These are phyloP conservation scores for Mycena metata DNA, from an alignment of 768 basidiomycete genomes.

Conservation along the genomic window DNA sequence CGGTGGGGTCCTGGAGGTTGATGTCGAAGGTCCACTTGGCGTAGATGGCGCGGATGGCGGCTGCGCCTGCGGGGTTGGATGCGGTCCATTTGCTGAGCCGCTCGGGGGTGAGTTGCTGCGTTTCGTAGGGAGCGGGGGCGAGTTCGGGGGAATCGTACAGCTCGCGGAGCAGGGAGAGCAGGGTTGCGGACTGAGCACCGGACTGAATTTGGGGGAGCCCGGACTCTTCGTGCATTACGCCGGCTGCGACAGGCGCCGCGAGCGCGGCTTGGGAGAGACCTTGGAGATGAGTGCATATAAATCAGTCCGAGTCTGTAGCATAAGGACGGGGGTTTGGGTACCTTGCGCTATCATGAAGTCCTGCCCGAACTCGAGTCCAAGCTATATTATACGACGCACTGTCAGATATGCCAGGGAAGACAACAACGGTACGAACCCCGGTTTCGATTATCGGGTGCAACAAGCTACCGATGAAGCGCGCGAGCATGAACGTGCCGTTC, in stretches of 20 bases:
- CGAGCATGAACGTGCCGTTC: conserved; percentile 49
- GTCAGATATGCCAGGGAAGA: background rate
- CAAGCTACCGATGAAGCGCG: conserved; percentile 16
- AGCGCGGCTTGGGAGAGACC: conserved; percentile 16
- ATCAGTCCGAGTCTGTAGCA: background rate
- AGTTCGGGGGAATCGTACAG: conserved; percentile 12
- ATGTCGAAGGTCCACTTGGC: conserved; percentile 21
- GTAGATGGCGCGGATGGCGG: conserved; percentile 15
- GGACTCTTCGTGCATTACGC: conserved; percentile 1
- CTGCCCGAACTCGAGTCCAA: conserved; percentile 25
- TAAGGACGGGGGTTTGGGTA: background rate
- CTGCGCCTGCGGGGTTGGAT: background rate
- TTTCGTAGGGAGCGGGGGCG: background rate
- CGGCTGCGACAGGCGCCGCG: background rate
- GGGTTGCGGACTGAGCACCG: background rate
- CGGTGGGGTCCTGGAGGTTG: too few relatives aligned
- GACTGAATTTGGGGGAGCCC: conserved; percentile 19
- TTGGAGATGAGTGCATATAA: background rate
- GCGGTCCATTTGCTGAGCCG: background rate
- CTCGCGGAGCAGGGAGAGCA: conserved; percentile 20
- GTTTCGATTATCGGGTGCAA: conserved; percentile 11
- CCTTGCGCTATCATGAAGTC: conserved; percentile 24
- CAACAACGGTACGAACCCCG: background rate
- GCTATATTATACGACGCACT: background rate
- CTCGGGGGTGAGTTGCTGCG: background rate